A percentile compares a stretch with the other conserved stretches of the same genome.
Conservation (phyloP, 129 eudicot genomes). For the Ambrosia trifida region DNA sequence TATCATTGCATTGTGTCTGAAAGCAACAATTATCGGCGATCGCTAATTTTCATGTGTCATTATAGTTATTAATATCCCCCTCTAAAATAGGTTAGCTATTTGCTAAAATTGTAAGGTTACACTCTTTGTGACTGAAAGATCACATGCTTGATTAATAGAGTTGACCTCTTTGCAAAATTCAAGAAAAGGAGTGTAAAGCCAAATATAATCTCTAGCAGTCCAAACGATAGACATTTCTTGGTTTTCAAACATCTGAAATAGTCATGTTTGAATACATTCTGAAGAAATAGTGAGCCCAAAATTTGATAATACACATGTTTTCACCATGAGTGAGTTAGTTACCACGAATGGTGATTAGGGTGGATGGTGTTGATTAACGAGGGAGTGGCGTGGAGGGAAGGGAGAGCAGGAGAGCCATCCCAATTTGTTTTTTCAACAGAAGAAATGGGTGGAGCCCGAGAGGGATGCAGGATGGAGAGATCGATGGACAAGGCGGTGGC, state of each 20-base stretch:
- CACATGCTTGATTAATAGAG: constrained; percentile 9
- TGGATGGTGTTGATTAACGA: no score
- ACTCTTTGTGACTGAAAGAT: constrained; percentile 2
- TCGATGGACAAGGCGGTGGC: no score
- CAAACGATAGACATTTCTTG: neutral
- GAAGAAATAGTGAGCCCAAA: neutral
- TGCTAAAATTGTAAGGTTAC: neutral
- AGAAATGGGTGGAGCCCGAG: no score
- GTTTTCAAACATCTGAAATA: neutral
- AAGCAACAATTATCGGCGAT: constrained; percentile 18
- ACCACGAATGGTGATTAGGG: neutral
- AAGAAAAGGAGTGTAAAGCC: neutral
- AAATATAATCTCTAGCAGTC: neutral
- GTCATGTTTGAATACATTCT: neutral
- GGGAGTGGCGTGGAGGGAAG: no score
- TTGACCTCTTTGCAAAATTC: neutral
- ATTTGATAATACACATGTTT: neutral
- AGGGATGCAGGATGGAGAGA: no score
- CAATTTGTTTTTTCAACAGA: no score
- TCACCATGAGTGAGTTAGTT: neutral
- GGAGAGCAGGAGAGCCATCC: no score
- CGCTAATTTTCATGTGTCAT: neutral
- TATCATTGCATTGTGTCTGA: constrained; percentile 14
- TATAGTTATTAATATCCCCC: neutral
- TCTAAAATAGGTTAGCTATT: constrained; percentile 7